Percentiles rank a stretch among this genome's conserved stretches.
phyloP scores from a whole-genome alignment of 148 eudicot species.

The Silene latifolia region DNA sequence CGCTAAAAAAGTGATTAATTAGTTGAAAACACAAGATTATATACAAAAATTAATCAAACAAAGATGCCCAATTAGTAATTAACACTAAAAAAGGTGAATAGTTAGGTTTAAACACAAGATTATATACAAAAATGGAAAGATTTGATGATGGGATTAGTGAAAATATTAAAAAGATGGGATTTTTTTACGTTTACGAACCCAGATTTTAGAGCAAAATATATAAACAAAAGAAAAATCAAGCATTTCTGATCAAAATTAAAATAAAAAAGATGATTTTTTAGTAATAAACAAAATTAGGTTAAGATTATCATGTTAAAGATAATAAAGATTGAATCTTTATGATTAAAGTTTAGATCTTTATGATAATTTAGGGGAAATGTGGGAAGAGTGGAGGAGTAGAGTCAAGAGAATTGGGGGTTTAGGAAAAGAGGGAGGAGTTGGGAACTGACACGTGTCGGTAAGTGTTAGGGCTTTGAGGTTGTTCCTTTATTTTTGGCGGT shows the following conservation, averaged over 20 bases:
- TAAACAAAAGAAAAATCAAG: slow-evolving; percentile 41
- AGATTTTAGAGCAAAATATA: slow-evolving; percentile 39
- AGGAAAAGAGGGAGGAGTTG: slow-evolving; percentile 14
- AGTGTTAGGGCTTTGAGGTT: slow-evolving; percentile 30
- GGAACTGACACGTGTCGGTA: slow-evolving; percentile 43
- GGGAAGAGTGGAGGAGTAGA: too few species aligned
- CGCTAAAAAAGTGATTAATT: not conserved
- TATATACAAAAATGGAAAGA: not conserved
- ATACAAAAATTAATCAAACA: too few species aligned
- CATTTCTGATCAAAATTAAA: slow-evolving; percentile 25
- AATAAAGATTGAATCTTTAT: not conserved
- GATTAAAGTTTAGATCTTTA: too few species aligned
- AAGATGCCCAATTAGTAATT: too few species aligned
- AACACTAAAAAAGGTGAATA: too few species aligned
- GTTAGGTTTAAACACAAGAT: not conserved
- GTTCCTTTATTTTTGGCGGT: not conserved
- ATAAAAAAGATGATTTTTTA: not conserved
- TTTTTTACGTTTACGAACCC: slow-evolving; percentile 65
- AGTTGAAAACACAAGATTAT: too few species aligned
- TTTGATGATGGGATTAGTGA: not conserved
- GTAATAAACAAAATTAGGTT: not conserved
- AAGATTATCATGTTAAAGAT: not conserved
- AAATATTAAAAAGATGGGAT: not conserved
- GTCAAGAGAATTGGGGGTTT: slow-evolving; percentile 16
- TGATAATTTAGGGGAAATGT: not conserved